Base-by-base conservation (phyloP, 768 basidiomycete genomes). In the Tulasnella sp. region DNA sequence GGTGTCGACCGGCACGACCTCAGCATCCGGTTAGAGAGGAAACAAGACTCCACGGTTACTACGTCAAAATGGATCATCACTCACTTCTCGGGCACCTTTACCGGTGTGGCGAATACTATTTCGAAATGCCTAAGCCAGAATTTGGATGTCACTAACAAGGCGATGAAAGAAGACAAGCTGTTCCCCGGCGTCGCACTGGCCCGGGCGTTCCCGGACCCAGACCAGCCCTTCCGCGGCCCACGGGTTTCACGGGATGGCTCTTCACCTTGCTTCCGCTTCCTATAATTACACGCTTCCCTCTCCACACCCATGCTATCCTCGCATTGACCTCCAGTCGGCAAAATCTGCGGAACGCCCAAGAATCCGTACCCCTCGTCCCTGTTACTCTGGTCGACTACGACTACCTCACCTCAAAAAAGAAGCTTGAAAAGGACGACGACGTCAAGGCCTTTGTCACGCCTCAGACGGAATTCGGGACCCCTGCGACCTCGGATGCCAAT, bases 321-420 rank as follows among this genome's bases (percentile, higher is more conserved):
- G 76, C 76, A 0, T 89, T 90, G 0, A 83, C 1, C 77, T 18
- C 76, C 44, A 50, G 40, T 34, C 48, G 76, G 22, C 76, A 77
- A 41, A 77, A 50, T 31, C 46, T 77, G 34, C 41, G 46, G 18
- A 77, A 77, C 40, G 42, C 40, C 34, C 76, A 77, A 28, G 76
- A 77, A 46, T 42, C 46, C 12, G 46, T 40, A 37, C 69, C 87
- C 84, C 54, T 41, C 41, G 41, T 41, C 88, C 99, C 81, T n/a
- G n/a, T n/a, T n/a, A n/a, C n/a, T n/a, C n/a, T n/a, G n/a, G n/a
- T n/a, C n/a, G n/a, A n/a, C n/a, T n/a, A n/a, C n/a, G n/a, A n/a
- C n/a, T n/a, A n/a, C n/a, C n/a, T n/a, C n/a, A 98, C 99, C 88
- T 98, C 95, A 40, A 99, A 99, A 90, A 98, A 98, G 90, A 98